Evolutionary conservation across 176 grass and related monocot genomes (phyloP).

Genomic region (Eremochloa ophiuroides): DNA sequence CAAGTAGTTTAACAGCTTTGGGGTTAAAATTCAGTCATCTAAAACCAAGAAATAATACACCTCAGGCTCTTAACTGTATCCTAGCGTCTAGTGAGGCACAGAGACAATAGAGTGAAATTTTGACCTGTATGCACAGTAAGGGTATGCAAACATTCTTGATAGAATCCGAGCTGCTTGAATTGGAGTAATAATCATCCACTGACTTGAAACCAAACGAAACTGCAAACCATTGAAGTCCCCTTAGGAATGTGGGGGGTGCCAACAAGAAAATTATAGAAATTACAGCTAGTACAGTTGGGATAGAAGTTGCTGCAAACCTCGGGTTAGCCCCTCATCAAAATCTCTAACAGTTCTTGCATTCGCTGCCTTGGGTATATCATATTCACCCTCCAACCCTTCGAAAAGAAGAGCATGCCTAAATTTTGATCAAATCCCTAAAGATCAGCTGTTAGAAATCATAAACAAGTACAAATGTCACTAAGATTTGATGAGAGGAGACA

Average conservation of each 20-base stretch:
- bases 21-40: not conserved
- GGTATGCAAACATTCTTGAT: conserved; percentile 84
- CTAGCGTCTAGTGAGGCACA: not conserved
- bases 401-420: conserved; percentile 84
- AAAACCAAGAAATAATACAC: conserved; percentile 8
- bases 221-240: conserved; percentile 25
- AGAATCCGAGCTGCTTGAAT: conserved; percentile 87
- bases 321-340: conserved; percentile 93
- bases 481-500: conserved; percentile 11
- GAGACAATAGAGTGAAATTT: not conserved
- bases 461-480: conserved; percentile 3
- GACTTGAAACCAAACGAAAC: conserved; percentile 99
- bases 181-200: conserved; percentile 94
- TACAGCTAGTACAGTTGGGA: not conserved
- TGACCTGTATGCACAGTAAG: conserved; percentile 96
- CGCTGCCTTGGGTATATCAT: conserved; percentile 74
- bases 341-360: conserved; percentile 84
- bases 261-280: not conserved
- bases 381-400: conserved; percentile 80
- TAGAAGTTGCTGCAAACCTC: conserved; percentile 39
- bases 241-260: conserved; percentile 14
- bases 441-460: conserved; percentile 28
- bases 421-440: conserved; percentile 34
- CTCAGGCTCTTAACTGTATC: not conserved
- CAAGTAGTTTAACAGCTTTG: not conserved